Conservation (phyloP, 2,329 filamentous ascomycete genomes). For the Alternaria panax region DNA sequence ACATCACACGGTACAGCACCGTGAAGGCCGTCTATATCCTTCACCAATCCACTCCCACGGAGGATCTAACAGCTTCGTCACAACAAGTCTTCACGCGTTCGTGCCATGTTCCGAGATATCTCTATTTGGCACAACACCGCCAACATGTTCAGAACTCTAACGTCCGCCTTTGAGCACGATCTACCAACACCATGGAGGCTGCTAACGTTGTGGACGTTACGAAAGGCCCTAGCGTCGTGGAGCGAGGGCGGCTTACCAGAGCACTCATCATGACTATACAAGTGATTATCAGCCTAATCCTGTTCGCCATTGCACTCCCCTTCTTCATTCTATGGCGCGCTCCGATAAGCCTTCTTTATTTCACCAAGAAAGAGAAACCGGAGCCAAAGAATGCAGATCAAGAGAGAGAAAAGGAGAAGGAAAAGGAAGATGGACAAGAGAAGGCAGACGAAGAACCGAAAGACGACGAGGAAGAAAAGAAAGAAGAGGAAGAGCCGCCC, state of each 20-base stretch:
- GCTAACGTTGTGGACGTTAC: not conserved
- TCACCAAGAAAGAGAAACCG: not conserved
- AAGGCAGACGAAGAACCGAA: not conserved
- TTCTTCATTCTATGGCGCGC: conserved; percentile 10
- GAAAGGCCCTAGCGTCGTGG: not conserved
- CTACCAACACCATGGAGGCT: not conserved
- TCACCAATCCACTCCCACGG: not conserved
- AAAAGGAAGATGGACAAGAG: not conserved
- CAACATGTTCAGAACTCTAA: not conserved
- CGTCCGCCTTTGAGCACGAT: not conserved
- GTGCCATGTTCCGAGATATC: not conserved
- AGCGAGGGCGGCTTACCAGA: not conserved
- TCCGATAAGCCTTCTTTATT: conserved; percentile 1
- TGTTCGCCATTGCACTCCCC: conserved; percentile 6
- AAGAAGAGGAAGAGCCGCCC: not conserved
- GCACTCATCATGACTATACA: not conserved
- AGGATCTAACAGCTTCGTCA: not conserved
- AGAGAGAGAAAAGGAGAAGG: not conserved
- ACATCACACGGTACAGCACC: conserved; percentile 7
- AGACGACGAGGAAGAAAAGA: not conserved
- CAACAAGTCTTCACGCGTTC: not conserved
- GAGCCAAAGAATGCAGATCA: not conserved
- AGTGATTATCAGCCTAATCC: not conserved
- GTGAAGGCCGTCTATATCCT: not conserved
- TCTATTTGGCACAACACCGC: not conserved